Evolutionary conservation across 208 protist genomes (phyloP).

Genomic region (Acanthamoeba royreba): DNA sequence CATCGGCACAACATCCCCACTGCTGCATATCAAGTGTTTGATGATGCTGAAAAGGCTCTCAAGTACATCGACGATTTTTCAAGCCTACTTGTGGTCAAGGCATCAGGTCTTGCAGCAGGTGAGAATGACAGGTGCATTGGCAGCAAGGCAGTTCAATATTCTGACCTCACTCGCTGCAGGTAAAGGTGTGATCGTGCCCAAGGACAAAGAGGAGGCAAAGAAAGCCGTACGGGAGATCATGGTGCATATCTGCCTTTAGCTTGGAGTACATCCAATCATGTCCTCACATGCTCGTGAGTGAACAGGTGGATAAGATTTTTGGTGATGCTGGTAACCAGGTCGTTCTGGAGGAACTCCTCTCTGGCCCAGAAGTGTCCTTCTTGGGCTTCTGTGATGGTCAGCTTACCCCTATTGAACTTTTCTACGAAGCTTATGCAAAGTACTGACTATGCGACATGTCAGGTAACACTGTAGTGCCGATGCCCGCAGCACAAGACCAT

Average conservation of each 20-base stretch:
- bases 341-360: slow-evolving; percentile 67
- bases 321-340: slow-evolving; percentile 59
- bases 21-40: not conserved
- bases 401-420: too few relatives aligned
- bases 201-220: slow-evolving; percentile 69
- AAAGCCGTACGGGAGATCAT: slow-evolving; percentile 64
- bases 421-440: too few relatives aligned
- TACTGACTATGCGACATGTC: too few relatives aligned
- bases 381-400: slow-evolving; percentile 70
- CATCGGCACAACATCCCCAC: not conserved
- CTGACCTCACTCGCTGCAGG: too few relatives aligned
- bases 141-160: too few relatives aligned
- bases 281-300: too few relatives aligned
- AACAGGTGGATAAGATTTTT: slow-evolving; percentile 54
- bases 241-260: not conserved
- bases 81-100: slow-evolving; percentile 42
- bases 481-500: slow-evolving; percentile 78
- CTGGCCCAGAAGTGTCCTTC: slow-evolving; percentile 71
- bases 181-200: slow-evolving; percentile 76
- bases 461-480: slow-evolving; percentile 37
- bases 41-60: slow-evolving; percentile 43
- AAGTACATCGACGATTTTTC: not conserved
- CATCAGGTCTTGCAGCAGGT: slow-evolving; percentile 72
- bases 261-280: too few relatives aligned
- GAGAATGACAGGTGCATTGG: too few relatives aligned